phyloP scores from a whole-genome alignment of 2,329 filamentous ascomycete species.

The Talaromyces rugulosus region DNA sequence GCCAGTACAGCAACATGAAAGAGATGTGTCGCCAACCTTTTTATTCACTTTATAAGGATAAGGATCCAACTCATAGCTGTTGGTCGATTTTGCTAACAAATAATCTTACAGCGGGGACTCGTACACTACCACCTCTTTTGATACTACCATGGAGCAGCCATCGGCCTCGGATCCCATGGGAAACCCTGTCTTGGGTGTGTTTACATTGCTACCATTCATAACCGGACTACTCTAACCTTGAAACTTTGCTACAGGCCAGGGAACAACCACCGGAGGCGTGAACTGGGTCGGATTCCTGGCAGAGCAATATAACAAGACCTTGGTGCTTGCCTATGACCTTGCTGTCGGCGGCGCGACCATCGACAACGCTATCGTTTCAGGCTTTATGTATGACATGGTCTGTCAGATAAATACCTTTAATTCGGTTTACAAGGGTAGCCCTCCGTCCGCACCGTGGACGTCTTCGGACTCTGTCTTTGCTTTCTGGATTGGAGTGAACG shows the following conservation, averaged over 20 bases:
- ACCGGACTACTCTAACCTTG: not conserved
- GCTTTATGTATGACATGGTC: slow-evolving; percentile 51
- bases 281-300: slow-evolving; percentile 53
- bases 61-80: not conserved
- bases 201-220: not conserved
- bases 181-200: slow-evolving; percentile 47
- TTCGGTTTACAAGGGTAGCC: slow-evolving; percentile 34
- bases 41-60: not conserved
- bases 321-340: slow-evolving; percentile 51
- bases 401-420: slow-evolving; percentile 42
- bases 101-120: slow-evolving; percentile 49
- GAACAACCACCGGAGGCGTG: slow-evolving; percentile 46
- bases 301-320: slow-evolving; percentile 44
- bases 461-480: slow-evolving; percentile 24
- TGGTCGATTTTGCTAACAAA: not conserved
- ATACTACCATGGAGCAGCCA: slow-evolving; percentile 50
- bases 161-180: slow-evolving; percentile 54
- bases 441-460: slow-evolving; percentile 23
- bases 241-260: slow-evolving; percentile 41
- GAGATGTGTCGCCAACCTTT: not conserved
- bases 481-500: slow-evolving; percentile 33
- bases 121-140: slow-evolving; percentile 58
- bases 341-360: slow-evolving; percentile 54
- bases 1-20: not conserved
- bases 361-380: slow-evolving; percentile 49